These are phyloP conservation scores for Pseudogymnoascus sp. DNA, from an alignment of 2,329 filamentous ascomycete genomes.

Conservation along the genomic window DNA sequence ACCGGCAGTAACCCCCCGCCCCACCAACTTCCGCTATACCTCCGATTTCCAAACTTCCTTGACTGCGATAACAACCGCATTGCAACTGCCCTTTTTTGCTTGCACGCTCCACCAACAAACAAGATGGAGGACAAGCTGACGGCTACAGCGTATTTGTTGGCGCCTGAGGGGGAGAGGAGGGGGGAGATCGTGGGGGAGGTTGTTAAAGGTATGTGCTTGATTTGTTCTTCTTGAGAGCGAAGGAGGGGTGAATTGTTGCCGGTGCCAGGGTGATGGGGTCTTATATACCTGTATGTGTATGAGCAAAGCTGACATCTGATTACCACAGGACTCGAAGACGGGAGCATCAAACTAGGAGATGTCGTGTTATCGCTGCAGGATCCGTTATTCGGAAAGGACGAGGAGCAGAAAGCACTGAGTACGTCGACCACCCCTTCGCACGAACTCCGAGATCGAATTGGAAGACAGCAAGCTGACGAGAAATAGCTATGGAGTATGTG, in stretches of 20 bases:
- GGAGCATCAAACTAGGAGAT: background rate
- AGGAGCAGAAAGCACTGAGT: background rate
- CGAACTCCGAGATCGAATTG: background rate
- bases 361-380: background rate
- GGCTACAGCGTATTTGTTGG: background rate
- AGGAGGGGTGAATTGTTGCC: background rate
- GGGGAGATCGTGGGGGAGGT: background rate
- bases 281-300: background rate
- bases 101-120: background rate
- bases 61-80: background rate
- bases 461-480: background rate
- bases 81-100: background rate
- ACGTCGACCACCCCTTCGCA: background rate
- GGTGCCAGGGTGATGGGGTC: background rate
- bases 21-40: background rate
- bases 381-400: background rate
- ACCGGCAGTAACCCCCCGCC: background rate
- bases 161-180: background rate
- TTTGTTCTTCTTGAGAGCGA: background rate
- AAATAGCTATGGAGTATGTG: slow-evolving; percentile 8
- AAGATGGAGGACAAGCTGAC: background rate
- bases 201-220: background rate
- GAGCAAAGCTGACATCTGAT: background rate
- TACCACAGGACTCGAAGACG: background rate
- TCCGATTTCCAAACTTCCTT: background rate